Base-by-base conservation (phyloP, 176 grass and related monocot species). In the Triticum timopheevii region DNA sequence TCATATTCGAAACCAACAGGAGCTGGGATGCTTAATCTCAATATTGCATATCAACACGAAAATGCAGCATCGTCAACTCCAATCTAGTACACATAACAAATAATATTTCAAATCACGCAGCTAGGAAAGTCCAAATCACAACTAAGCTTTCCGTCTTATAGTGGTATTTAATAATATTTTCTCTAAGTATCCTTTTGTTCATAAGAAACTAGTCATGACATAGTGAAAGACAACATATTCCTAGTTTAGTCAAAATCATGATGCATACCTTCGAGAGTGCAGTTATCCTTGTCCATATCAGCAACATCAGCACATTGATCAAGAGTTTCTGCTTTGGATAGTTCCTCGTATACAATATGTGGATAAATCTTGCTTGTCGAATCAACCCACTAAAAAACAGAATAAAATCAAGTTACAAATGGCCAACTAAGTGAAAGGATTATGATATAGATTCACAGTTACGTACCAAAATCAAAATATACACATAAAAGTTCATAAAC, bases 261-360 rank as follows among this genome's bases (percentile, higher is more conserved):
- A 61, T 65, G 86, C 76, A 79, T 83, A 94, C 97, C 97, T 96
- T 99, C 97, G 73, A 96, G 44, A 34, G 74, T 84, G 86, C 73
- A 95, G 71, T 82, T 91, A 77, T 86, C 89, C 24, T 79, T 89
- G 77, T 87, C 83, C 24, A 13, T 56, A 88, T 75, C 75, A 3
- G 65, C 30, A 86, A 74, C 31, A 24, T 88, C 80, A 40, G 70
- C 13, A 77, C 66, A 93, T 65, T 93, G 82, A 80, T 91, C 69
- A 83, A 79, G 79, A 76, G 79, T 86, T 93, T 93, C 92, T 74
- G 88, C 89, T 74, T 91, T 93, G 68, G 90, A 88, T 22, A 90
- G 75, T 74, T 99, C 97, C 82, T 99, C 94, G 11, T 93, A 84
- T 71, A 99, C 97, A 87, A 99, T 83, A 94, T 96, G 97, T 36